Percentiles rank a stretch among this genome's conserved stretches.
These are phyloP conservation scores for Solanum infundibuliforme DNA, from an alignment of 257 asterid genomes.

Conservation along the genomic window DNA sequence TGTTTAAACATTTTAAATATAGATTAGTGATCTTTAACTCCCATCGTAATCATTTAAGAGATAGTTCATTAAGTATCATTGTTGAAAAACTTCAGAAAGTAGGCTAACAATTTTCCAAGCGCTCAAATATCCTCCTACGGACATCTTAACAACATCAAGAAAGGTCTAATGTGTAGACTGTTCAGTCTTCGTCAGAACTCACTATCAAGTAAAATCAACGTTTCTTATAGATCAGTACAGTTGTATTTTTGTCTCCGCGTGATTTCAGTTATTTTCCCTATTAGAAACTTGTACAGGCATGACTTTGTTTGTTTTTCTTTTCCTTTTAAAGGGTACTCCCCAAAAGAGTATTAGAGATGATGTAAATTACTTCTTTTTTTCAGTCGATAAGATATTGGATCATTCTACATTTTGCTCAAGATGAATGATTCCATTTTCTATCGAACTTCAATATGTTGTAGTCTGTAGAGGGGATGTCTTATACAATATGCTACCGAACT, in stretches of 20 bases:
- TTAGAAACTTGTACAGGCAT: background rate
- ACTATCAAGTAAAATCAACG: background rate
- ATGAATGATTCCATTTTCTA: background rate
- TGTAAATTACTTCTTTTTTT: background rate
- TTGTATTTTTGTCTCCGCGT: background rate
- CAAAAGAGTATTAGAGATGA: background rate
- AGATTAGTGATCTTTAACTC: background rate
- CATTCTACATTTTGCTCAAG: background rate
- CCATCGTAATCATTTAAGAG: background rate
- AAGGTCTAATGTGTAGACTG: background rate
- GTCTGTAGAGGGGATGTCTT: background rate
- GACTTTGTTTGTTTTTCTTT: background rate
- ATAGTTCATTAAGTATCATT: background rate
- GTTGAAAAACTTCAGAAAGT: background rate
- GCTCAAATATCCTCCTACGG: background rate
- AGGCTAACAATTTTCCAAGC: background rate
- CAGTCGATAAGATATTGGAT: background rate
- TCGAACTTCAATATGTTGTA: background rate
- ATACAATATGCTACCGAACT: background rate
- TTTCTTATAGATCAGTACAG: background rate
- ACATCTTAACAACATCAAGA: background rate
- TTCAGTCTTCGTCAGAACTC: background rate
- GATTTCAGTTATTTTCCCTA: background rate
- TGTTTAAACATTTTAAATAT: slow-evolving; percentile 19
- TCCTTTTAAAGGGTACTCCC: background rate